These are phyloP conservation scores for Cornus florida DNA, from an alignment of 148 eudicot genomes.

Conservation along the genomic window DNA sequence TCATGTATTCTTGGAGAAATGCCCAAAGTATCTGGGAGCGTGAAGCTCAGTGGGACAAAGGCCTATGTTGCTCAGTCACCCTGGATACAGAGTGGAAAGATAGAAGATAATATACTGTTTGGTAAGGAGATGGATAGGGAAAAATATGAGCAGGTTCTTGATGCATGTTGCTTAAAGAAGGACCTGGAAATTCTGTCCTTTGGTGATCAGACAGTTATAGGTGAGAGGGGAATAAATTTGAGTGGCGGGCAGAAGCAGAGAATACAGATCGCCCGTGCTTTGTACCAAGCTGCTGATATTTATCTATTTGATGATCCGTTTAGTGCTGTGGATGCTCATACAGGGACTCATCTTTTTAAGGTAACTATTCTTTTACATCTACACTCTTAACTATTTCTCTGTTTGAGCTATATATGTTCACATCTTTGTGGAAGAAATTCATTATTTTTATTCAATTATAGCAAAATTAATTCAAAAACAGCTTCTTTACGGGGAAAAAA, in stretches of 20 bases:
- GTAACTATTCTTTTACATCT: conserved; percentile 19
- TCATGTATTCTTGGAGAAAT: conserved; percentile 56
- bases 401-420: neutral
- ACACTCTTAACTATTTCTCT: neutral
- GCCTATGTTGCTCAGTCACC: conserved; percentile 61
- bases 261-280: conserved; percentile 59
- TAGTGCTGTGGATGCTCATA: conserved; percentile 73
- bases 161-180: conserved; percentile 56
- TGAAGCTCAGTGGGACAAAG: conserved; percentile 46
- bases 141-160: conserved; percentile 47
- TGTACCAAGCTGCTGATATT: conserved; percentile 54
- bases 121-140: conserved; percentile 44
- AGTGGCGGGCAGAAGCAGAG: conserved; percentile 74
- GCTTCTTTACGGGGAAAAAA: no score
- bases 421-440: no score
- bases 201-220: conserved; percentile 57
- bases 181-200: conserved; percentile 50
- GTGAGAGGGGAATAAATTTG: conserved; percentile 71
- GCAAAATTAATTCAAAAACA: no score
- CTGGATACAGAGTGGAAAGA: conserved; percentile 61
- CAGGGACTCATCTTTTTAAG: conserved; percentile 67
- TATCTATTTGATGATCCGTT: conserved; percentile 69
- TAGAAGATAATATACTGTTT: conserved; percentile 52
- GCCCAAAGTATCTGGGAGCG: conserved; percentile 39
- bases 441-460: no score